These are phyloP conservation scores for Arthrobotrys iridis DNA, from an alignment of 2,329 filamentous ascomycete genomes.

Conservation along the genomic window DNA sequence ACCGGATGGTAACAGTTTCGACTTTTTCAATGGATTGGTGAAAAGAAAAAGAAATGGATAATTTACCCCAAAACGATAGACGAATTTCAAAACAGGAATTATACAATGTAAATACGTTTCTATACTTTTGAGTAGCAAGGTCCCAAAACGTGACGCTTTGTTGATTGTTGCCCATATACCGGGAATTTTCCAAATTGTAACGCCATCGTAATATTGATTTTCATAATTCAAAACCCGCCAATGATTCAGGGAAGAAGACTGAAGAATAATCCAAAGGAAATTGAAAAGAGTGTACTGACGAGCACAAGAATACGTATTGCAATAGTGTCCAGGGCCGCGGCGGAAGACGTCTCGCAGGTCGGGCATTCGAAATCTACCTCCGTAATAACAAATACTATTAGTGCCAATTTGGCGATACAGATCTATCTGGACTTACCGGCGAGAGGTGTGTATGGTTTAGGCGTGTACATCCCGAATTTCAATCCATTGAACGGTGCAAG, in stretches of 20 bases:
- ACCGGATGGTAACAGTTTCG: conserved; percentile 98
- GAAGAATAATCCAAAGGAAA: conserved; percentile 46
- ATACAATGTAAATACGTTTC: background rate
- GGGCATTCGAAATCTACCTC: conserved; percentile 63
- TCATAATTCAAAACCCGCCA: background rate
- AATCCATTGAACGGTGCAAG: conserved; percentile 66
- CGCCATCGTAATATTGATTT: conserved; percentile 1
- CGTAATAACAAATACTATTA: background rate
- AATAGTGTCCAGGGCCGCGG: conserved; percentile 63
- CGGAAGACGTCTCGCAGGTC: conserved; percentile 63
- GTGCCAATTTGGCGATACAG: background rate
- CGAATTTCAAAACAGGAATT: background rate
- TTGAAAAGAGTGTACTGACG: conserved; percentile 23
- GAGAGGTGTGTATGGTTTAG: conserved; percentile 66
- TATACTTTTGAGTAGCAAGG: background rate
- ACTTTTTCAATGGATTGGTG: conserved; percentile 90
- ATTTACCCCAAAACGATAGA: background rate
- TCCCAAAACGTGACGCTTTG: background rate
- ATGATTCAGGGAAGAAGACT: conserved; percentile 19
- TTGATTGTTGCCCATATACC: background rate
- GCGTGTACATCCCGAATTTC: conserved; percentile 72
- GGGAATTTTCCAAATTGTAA: background rate
- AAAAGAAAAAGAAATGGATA: conserved; percentile 77
- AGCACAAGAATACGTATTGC: conserved; percentile 63
- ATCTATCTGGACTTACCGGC: conserved; percentile 62